Conservation (phyloP, 2,329 filamentous ascomycete genomes). For the Pyrenochaeta sp. region DNA sequence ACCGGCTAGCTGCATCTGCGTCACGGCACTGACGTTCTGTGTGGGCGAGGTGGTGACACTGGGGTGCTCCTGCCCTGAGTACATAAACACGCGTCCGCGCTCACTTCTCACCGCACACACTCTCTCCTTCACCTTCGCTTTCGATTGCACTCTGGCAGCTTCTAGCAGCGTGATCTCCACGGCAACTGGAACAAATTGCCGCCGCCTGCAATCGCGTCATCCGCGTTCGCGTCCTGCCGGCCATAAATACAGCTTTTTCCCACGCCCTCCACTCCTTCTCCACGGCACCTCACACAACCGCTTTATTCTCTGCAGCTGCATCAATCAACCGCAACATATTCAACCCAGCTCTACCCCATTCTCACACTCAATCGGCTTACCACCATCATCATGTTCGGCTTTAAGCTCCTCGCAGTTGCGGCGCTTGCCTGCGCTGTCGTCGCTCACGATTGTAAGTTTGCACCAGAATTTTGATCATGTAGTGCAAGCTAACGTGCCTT, state of each 20-base stretch:
- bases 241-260: slow-evolving; percentile 23
- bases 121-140: slow-evolving; percentile 24
- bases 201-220: slow-evolving; percentile 18
- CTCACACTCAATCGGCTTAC: slow-evolving; percentile 20
- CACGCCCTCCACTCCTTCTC: slow-evolving; percentile 12
- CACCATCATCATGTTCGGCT: slow-evolving; percentile 35
- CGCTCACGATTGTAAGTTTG: slow-evolving; percentile 25
- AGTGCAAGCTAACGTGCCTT: slow-evolving; percentile 17
- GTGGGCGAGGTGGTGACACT: slow-evolving; percentile 24
- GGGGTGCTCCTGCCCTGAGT: slow-evolving; percentile 9
- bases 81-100: slow-evolving; percentile 11
- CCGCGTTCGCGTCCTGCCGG: slow-evolving; percentile 10
- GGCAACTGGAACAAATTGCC: slow-evolving; percentile 6
- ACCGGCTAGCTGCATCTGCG: slow-evolving; percentile 26
- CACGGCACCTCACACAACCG: slow-evolving; percentile 20
- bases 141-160: slow-evolving; percentile 7
- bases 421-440: slow-evolving; percentile 29
- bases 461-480: slow-evolving; percentile 3
- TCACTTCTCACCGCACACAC: slow-evolving; percentile 1
- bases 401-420: slow-evolving; percentile 34
- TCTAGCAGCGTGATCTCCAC: slow-evolving; percentile 12
- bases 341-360: slow-evolving; percentile 29
- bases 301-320: slow-evolving; percentile 32
- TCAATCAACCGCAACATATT: slow-evolving; percentile 27
- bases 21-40: slow-evolving; percentile 16